Conservation (phyloP, 495 filamentous ascomycete genomes). For the Parmelia sp. region DNA sequence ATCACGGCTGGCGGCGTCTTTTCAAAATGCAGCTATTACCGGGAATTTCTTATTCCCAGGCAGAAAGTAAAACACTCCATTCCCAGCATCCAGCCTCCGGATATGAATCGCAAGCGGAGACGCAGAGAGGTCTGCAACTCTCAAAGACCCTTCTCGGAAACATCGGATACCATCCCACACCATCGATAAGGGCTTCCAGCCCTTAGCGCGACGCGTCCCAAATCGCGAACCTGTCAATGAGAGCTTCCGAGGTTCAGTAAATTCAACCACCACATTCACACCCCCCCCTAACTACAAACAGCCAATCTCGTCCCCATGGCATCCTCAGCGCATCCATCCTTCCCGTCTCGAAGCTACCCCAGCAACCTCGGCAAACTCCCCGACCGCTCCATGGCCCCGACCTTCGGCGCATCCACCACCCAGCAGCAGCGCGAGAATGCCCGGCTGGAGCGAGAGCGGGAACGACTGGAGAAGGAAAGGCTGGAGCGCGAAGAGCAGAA, state of each 20-base stretch:
- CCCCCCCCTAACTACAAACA: background rate
- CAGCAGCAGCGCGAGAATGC: slow-evolving; percentile 26
- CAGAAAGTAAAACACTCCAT: no score
- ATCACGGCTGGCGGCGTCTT: background rate
- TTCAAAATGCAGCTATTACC: background rate
- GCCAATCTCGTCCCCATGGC: slow-evolving; percentile 25
- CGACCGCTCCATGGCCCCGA: slow-evolving; percentile 42
- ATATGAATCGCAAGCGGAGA: background rate
- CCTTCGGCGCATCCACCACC: slow-evolving; percentile 43
- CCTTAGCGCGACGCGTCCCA: slow-evolving; percentile 9
- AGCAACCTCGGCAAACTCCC: slow-evolving; percentile 39
- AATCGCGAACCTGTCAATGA: background rate
- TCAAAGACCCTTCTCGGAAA: background rate
- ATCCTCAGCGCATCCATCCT: slow-evolving; percentile 40
- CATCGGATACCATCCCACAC: background rate
- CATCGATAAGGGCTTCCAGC: background rate
- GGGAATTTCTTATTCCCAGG: background rate
- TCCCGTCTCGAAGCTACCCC: slow-evolving; percentile 42
- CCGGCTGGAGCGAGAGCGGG: slow-evolving; percentile 32
- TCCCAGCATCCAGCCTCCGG: no score
- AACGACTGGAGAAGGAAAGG: slow-evolving; percentile 28
- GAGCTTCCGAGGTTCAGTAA: background rate
- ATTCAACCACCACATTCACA: background rate
- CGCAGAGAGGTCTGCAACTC: background rate
- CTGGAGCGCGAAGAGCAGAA: slow-evolving; percentile 40